Evolutionary conservation across 2,329 filamentous ascomycete species (phyloP), one percentile per base, ranked within the genome.

Genomic region (Arthrobotrys sphaeroides): DNA sequence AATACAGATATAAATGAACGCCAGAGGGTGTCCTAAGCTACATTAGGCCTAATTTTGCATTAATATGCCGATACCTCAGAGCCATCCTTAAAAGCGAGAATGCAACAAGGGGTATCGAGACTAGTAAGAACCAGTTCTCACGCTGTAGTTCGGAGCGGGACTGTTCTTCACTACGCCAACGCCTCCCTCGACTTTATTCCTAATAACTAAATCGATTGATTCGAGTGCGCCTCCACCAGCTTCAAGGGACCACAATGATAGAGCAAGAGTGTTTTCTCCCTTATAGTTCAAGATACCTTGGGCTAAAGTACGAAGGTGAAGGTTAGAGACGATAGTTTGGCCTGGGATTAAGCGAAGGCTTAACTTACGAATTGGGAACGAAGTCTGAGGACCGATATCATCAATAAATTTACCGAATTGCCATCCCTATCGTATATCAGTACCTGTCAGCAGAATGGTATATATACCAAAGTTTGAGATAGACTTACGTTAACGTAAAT

Each of bases 311-410:
- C n/a, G 1, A n/a, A 1, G 7, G 20, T 1, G 2, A 61, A 18
- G 22, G 13, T 57, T 43, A 40, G 33, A 38, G 20, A 26, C 10
- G 28, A 10, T 3, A 9, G 12, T 2, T 38, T 3, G 13, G 4
- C n/a, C 20, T 28, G 12, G n/a, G n/a, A n/a, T n/a, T n/a, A 59
- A 28, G 10, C 6, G 49, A 65, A 57, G 77, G 53, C 87, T 20
- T 90, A 90, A 82, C 92, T 87, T 0, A 91, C 70, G 91, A 0
- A 94, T 90, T 0, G 90, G 90, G 80, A 89, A 94, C 1, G 82
- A 84, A 0, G 85, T 88, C 83, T 94, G 91, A 0, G 91, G 91
- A 0, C 91, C 91, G n/a, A 93, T 85, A 77, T 93, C 90, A 79
- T 88, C 85, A 85, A 73, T 74, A 76, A 87, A 90, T 80, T 89